Percentiles rank a stretch among this genome's conserved stretches.
These are phyloP conservation scores for Trichoderma asperellum DNA, from an alignment of 2,329 filamentous ascomycete species.

Conservation along the genomic window DNA sequence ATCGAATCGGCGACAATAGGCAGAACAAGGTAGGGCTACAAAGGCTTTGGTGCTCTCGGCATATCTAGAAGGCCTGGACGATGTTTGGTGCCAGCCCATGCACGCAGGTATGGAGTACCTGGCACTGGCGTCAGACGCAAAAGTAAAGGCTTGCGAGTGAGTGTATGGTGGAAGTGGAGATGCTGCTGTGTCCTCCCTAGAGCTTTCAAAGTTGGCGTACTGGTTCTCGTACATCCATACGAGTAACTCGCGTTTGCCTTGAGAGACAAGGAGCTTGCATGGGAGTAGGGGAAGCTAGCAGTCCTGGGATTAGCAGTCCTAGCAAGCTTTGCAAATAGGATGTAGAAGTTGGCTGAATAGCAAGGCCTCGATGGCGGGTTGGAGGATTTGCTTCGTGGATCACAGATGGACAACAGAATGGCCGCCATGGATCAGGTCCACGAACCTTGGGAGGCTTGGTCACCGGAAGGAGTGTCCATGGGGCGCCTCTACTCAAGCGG, in stretches of 20 bases:
- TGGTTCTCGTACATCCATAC: neutral
- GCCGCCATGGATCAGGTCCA: conserved; percentile 6
- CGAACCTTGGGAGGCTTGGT: conserved; percentile 1
- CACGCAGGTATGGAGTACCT: conserved; percentile 9
- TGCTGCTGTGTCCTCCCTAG: neutral
- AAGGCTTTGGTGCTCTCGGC: conserved; percentile 24
- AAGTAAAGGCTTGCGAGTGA: conserved; percentile 11
- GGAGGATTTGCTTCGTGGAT: conserved; percentile 16
- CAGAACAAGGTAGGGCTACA: conserved; percentile 1
- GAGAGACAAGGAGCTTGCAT: conserved; percentile 22
- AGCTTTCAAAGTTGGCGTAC: conserved; percentile 12
- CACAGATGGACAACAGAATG: conserved; percentile 8
- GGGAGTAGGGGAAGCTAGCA: conserved; percentile 24
- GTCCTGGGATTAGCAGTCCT: conserved; percentile 17
- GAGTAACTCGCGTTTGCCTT: conserved; percentile 12
- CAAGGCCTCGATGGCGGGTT: conserved; percentile 17
- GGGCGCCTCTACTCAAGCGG: conserved; percentile 22
- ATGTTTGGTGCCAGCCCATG: conserved; percentile 8
- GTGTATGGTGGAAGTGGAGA: neutral
- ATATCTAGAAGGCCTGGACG: conserved; percentile 20
- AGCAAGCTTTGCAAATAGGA: neutral
- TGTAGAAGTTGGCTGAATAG: conserved; percentile 6
- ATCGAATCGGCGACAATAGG: conserved; percentile 1
- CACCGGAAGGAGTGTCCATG: conserved; percentile 18
- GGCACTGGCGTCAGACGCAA: conserved; percentile 12